These are phyloP conservation scores for Picochlorum sp. DNA, from an alignment of 139 green algal genomes.

Conservation along the genomic window DNA sequence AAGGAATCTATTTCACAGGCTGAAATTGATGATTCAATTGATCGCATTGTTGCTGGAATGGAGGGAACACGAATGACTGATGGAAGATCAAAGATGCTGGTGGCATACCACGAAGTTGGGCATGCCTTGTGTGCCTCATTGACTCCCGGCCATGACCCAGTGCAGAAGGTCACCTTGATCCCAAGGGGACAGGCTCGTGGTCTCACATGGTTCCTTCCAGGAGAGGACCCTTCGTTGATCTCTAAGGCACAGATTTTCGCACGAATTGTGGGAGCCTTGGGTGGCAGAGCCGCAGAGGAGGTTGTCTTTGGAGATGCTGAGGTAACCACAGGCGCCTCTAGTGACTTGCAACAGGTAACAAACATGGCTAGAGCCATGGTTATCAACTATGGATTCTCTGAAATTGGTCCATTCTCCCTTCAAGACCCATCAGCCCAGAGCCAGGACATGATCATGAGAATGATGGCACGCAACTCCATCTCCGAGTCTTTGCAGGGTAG, in stretches of 20 bases:
- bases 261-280: conserved; percentile 90
- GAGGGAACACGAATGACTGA: conserved; percentile 97
- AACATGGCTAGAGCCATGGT: conserved; percentile 94
- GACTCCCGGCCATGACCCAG: conserved; percentile 89
- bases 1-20: conserved; percentile 62
- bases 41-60: conserved; percentile 95
- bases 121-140: conserved; percentile 96
- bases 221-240: conserved; percentile 94
- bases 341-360: conserved; percentile 75
- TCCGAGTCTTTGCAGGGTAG: conserved; percentile 86
- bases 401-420: conserved; percentile 93
- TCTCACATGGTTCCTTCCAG: conserved; percentile 96
- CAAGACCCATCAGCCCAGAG: conserved; percentile 72
- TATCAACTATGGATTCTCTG: conserved; percentile 96
- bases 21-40: conserved; percentile 96
- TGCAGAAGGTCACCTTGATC: conserved; percentile 99
- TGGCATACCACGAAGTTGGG: conserved; percentile 96
- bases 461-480: conserved; percentile 97
- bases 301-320: conserved; percentile 93
- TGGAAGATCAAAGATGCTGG: conserved; percentile 93
- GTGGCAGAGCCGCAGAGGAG: conserved; percentile 94
- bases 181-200: conserved; percentile 91
- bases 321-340: conserved; percentile 84
- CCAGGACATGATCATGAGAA: conserved; percentile 97
- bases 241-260: conserved; percentile 95